Base-by-base conservation (phyloP, 1,139 yeast genomes). In the Zygoascus meyerae region DNA sequence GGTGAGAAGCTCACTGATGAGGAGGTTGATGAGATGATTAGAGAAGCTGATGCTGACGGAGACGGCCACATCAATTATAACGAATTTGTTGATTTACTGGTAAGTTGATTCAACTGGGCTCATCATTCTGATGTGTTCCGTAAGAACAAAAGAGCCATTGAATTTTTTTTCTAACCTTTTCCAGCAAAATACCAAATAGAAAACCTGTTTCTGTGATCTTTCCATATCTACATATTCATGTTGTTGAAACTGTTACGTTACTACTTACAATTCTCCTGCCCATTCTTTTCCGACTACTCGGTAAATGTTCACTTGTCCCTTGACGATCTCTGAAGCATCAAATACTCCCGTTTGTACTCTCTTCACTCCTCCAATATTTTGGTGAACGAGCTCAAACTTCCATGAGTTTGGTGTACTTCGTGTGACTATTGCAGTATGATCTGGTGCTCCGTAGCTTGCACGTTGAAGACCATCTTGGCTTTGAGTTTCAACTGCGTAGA, bases 21-120 rank as follows among this genome's bases (percentile, higher is more conserved):
- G 46, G 98, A 92, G 68, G 96, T 94, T 48, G 95, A 87, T 60
- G 95, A 87, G 69, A 92, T 92, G 97, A 79, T 92, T 64, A 80
- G 85, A 64, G 98, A 92, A 65, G 97, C 97, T 50, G 95, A 86
- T 65, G 84, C 92, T 57, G 92, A 90, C 68, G 90, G 94, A 55
- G 95, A 92, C 59, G 97, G 97, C 48, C 95, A 86, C 69, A 92
- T 92, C 63, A 94, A 90, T 68, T 92, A 92, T 67, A 89, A 85
- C 64, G 98, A 92, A 70, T 92, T 92, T 67, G 94, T 94, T 54
- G 84, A 83, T 58, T 76, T 86, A 60, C 75, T 86, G 65, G 70
- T 42, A 49, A 48, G 48, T 47, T 31, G 10, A 26, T 45, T 29
- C n/a, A n/a, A n/a, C n/a, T n/a, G n/a, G n/a, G n/a, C n/a, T n/a